Evolutionary conservation across 352 stramenopile species (phyloP).

Genomic region (Aphanomyces euteiches): DNA sequence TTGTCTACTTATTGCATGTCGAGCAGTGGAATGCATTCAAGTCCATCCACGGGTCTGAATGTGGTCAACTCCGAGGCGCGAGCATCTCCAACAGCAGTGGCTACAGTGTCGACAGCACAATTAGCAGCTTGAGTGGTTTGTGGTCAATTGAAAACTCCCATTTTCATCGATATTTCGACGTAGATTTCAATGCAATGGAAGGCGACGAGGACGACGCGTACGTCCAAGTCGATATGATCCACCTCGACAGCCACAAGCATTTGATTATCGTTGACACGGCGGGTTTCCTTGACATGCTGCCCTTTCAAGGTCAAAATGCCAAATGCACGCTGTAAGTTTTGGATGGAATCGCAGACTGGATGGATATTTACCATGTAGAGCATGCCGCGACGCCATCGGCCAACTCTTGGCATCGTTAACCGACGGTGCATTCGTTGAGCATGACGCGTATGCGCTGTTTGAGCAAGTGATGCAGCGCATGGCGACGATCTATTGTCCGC

Average conservation of each 20-base stretch:
- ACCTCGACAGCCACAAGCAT: slow-evolving; percentile 33
- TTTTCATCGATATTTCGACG: neutral
- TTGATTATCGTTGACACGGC: slow-evolving; percentile 35
- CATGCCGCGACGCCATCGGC: slow-evolving; percentile 51
- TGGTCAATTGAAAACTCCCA: too few relatives aligned
- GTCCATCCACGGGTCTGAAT: too few relatives aligned
- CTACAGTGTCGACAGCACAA: too few relatives aligned
- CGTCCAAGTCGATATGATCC: slow-evolving; percentile 68
- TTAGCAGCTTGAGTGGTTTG: too few relatives aligned
- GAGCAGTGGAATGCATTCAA: slow-evolving; percentile 44
- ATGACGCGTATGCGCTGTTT: slow-evolving; percentile 61
- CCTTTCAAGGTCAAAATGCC: slow-evolving; percentile 43
- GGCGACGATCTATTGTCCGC: slow-evolving; percentile 60
- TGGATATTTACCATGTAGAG: slow-evolving; percentile 28
- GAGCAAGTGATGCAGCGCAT: slow-evolving; percentile 75
- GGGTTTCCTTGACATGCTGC: slow-evolving; percentile 41
- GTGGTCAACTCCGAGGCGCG: too few relatives aligned
- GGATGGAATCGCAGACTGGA: neutral
- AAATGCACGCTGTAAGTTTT: slow-evolving; percentile 53
- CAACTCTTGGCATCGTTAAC: slow-evolving; percentile 56
- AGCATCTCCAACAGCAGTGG: too few relatives aligned
- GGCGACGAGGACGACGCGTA: slow-evolving; percentile 60
- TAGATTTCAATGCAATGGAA: slow-evolving; percentile 32
- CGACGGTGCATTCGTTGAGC: slow-evolving; percentile 45
- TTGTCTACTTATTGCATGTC: slow-evolving; percentile 66